Evolutionary conservation across 306 rosid species (phyloP), one percentile per base, ranked within the genome.

Genomic region (Vigna nakashimae): DNA sequence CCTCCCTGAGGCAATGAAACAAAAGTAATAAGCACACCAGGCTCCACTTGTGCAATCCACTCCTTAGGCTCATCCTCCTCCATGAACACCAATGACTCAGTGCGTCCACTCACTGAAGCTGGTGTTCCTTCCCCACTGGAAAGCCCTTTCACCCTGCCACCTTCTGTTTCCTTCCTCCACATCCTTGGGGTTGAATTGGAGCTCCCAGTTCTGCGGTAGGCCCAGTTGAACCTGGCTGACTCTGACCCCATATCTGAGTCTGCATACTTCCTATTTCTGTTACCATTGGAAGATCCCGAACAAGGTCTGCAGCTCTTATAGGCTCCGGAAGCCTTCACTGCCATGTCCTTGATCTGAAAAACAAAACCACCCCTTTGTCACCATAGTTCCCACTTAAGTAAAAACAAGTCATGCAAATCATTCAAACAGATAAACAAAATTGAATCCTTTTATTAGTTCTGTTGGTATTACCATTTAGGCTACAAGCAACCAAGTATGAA

Each of bases 11-110:
- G 90, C 86, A 95, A 79, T 28, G 99, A 92, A 87, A 92, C 92
- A 81, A 95, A 95, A 20, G 99, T 95, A 73, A 95, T 95, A 22
- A 95, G 90, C 88, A 95, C 98, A 74, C 99, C 99, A 43, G 99
- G 99, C 80, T 95, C 99, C 65, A 95, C 98, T 63, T 95, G 99
- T 43, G 98, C 98, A 58, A 92, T 87, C 99, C 99, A 95, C 65
- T 95, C 98, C 83, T 91, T 95, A 0, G 98, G 94, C 82, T 92
- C 96, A 59, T 91, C 99, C 81, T 92, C 99, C 84, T 95, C 99
- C 96, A 86, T 85, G 82, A 91, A 91, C 79, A 89, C 91, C 71
- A 88, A 87, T 0, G 97, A 92, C 81, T 93, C 98, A 0, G 90
- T 88, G 8, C 91, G 84, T 15, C 95, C 97, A 30, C 98, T 93